Evolutionary conservation across 2,329 filamentous ascomycete genomes (phyloP).

Genomic region (Moelleriella libera): DNA sequence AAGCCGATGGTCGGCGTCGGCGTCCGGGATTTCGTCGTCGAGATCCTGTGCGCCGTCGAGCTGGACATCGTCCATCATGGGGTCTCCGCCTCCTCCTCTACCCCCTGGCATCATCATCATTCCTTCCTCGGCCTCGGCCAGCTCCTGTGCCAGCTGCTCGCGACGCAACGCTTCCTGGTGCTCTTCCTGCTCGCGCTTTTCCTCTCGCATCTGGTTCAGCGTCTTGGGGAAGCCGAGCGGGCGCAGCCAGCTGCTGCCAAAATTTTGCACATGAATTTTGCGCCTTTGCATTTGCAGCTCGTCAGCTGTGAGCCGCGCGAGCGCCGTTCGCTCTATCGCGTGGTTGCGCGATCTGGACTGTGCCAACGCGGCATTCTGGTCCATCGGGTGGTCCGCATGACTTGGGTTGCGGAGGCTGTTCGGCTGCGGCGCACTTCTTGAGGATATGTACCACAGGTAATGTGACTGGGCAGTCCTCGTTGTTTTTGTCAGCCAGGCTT

Average conservation of each 20-base stretch:
- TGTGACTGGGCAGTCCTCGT: constrained; percentile 38
- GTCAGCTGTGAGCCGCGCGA: constrained; percentile 59
- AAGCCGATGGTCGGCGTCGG: constrained; percentile 33
- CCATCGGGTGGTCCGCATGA: constrained; percentile 11
- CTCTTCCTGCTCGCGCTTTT: constrained; percentile 78
- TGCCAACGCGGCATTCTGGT: constrained; percentile 15
- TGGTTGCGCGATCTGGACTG: constrained; percentile 26
- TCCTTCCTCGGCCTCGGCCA: constrained; percentile 49
- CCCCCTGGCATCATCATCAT: constrained; percentile 21
- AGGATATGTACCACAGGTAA: constrained; percentile 59
- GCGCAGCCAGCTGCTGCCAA: constrained; percentile 80
- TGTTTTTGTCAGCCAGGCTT: neutral
- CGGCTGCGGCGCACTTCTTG: constrained; percentile 32
- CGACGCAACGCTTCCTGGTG: constrained; percentile 60
- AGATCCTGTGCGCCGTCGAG: constrained; percentile 45
- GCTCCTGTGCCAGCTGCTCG: constrained; percentile 58
- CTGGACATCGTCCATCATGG: constrained; percentile 39
- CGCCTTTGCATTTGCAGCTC: constrained; percentile 65
- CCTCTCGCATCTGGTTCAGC: constrained; percentile 77
- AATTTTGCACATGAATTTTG: constrained; percentile 70
- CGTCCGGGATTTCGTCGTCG: constrained; percentile 63
- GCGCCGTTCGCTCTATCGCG: constrained; percentile 41
- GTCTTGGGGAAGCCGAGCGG: constrained; percentile 84
- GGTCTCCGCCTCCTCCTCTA: too few relatives aligned
- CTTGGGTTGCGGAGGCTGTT: constrained; percentile 18